These are phyloP conservation scores for Ambrosia trifida DNA, from an alignment of 129 eudicot species.

Conservation along the genomic window DNA sequence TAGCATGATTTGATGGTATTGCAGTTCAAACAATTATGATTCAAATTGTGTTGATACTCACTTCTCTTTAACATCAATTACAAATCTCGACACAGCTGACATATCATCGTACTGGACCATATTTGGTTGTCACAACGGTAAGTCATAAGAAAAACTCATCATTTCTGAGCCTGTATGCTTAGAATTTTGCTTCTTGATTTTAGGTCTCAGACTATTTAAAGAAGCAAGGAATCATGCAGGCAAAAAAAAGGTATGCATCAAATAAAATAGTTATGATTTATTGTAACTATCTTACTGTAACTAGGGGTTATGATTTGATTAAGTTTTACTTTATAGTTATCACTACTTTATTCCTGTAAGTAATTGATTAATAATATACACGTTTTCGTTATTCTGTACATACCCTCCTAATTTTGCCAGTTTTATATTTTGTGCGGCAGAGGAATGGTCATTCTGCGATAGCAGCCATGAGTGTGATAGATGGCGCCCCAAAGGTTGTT, in stretches of 20 bases:
- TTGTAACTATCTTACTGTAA: not conserved
- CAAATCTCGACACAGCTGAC: slow-evolving; percentile 51
- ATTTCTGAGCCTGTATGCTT: slow-evolving; percentile 9
- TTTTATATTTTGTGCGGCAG: slow-evolving; percentile 21
- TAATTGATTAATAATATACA: too few species aligned
- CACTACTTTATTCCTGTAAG: too few species aligned
- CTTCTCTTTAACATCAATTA: slow-evolving; percentile 41
- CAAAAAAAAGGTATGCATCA: slow-evolving; percentile 47
- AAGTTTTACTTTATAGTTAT: too few species aligned
- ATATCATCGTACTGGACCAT: slow-evolving; percentile 78
- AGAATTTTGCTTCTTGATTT: slow-evolving; percentile 11
- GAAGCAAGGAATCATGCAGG: slow-evolving; percentile 52
- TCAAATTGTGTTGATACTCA: slow-evolving; percentile 41
- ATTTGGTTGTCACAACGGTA: slow-evolving; percentile 72
- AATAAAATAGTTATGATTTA: too few species aligned
- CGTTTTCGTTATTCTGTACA: too few species aligned
- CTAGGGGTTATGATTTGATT: too few species aligned
- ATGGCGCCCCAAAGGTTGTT: slow-evolving; percentile 65
- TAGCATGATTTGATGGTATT: not conserved
- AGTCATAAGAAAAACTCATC: not conserved
- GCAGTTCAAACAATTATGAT: slow-evolving; percentile 48
- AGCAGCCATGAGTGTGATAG: slow-evolving; percentile 70
- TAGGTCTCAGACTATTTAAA: slow-evolving; percentile 73
- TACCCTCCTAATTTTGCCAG: too few species aligned
- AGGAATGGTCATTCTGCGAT: slow-evolving; percentile 59